A percentile compares a stretch with the other conserved stretches of the same genome.
phyloP scores from a whole-genome alignment of 108 stramenopile species.

The Cyclotella cryptica region DNA sequence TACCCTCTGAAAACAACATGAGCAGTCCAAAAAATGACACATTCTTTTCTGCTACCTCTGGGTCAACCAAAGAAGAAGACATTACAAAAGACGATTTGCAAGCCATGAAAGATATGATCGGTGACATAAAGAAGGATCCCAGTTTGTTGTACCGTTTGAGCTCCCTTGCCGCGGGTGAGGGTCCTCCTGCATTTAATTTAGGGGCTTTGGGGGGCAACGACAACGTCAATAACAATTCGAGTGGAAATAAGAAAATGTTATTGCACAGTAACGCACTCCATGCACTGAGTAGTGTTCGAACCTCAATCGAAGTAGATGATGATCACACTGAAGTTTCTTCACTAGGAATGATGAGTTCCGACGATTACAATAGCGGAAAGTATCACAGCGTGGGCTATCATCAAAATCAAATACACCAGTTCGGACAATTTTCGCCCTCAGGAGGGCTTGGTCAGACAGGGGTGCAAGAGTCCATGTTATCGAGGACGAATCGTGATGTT shows the following conservation, averaged over 20 bases:
- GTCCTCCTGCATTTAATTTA: not conserved
- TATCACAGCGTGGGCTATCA: not conserved
- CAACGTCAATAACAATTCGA: conserved; percentile 1
- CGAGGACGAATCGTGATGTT: conserved; percentile 18
- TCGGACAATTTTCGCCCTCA: not conserved
- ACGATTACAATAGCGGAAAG: conserved; percentile 1
- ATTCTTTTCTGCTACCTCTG: not conserved
- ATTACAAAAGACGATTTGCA: conserved; percentile 48
- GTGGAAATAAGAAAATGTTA: not conserved
- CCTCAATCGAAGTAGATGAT: conserved; percentile 12
- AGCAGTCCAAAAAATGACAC: not conserved
- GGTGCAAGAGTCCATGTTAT: not conserved
- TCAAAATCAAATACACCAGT: not conserved
- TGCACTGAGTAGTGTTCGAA: not conserved
- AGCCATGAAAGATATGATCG: conserved; percentile 55
- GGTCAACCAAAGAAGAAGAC: conserved; percentile 17
- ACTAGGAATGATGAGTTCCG: conserved; percentile 34
- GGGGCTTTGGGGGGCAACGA: conserved; percentile 11
- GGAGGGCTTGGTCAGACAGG: not conserved
- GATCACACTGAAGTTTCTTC: conserved; percentile 39
- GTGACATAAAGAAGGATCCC: conserved; percentile 47
- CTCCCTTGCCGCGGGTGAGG: conserved; percentile 11
- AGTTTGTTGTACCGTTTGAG: conserved; percentile 36
- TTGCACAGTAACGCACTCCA: not conserved
- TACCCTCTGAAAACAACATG: not conserved